Evolutionary conservation across 768 basidiomycete genomes (phyloP), one percentile per base, ranked within the genome.

Genomic region (Collybia mongolica): DNA sequence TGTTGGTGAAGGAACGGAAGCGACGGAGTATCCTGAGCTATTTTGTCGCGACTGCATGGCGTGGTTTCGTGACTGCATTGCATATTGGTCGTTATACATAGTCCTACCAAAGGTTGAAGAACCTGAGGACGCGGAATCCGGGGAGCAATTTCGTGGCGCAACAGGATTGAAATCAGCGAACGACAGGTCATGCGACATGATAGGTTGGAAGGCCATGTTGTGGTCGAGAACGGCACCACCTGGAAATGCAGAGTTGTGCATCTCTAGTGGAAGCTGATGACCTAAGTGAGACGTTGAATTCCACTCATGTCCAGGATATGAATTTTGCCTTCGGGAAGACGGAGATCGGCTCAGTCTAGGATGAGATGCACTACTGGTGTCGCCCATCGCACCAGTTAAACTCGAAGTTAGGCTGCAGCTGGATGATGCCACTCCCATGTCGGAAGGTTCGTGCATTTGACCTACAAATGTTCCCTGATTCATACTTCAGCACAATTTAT

Each of bases 301-400:
- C 54, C 54, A 52, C 12, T 45, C 32, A 28, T 22, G 40, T 18
- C n/a, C 38, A 39, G 48, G 42, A 19, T 47, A 55, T 19, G 46
- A n/a, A 24, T 38, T 47, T 15, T 55, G 49, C 14, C 32, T 51
- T 41, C 52, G 54, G 15, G 43, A 35, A 15, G 54, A 41, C 15
- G 58, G 49, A n/a, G 58, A 57, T 35, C 54, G 56, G 47, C 54
- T 57, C 20, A 42, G 46, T 36, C 65, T 58, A 35, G 65, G 52
- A 48, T 50, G 55, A 18, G 60, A 19, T 42, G 68, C 48, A 60
- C 64, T 72, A 67, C 22, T 72, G 52, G 68, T 56, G 36, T 84
- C 82, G 44, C 81, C 83, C 66, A 88, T 80, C 20, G 86, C 84
- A 50, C 83, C 83, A 22, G 79, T 80, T 49, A 89, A 69, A 47